Percentiles rank a stretch among this genome's conserved stretches.
phyloP scores from a whole-genome alignment of 2,329 filamentous ascomycete genomes.

The Pseudopithomyces chartarum region DNA sequence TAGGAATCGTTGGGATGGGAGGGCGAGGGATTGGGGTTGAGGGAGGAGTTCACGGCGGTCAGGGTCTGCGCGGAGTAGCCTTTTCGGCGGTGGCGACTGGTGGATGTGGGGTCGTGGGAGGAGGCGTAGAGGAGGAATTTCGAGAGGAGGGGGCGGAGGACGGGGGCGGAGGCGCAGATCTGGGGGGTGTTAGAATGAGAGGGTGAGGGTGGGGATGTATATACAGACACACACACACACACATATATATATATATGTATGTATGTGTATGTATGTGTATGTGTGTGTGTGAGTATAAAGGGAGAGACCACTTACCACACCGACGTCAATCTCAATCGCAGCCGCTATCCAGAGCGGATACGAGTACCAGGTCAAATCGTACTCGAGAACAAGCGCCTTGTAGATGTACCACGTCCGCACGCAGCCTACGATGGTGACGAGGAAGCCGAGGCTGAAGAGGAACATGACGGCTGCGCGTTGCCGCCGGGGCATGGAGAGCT shows the following conservation, averaged over 20 bases:
- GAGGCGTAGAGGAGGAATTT: constrained; percentile 33
- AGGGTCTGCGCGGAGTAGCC: neutral
- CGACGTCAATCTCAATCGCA: constrained; percentile 53
- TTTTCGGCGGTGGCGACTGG: neutral
- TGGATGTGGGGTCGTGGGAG: neutral
- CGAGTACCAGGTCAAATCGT: constrained; percentile 52
- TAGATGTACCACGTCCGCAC: constrained; percentile 53
- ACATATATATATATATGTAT: no score
- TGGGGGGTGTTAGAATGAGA: neutral
- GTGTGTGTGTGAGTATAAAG: neutral
- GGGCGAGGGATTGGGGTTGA: neutral
- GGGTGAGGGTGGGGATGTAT: no score
- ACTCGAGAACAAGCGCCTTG: constrained; percentile 46
- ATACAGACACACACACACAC: no score
- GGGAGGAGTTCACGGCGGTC: neutral
- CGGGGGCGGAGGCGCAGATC: constrained; percentile 39
- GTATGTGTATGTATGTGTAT: no score
- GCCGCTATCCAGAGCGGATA: constrained; percentile 55
- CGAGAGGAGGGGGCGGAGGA: constrained; percentile 33
- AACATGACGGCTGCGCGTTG: constrained; percentile 47
- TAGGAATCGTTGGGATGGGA: no score
- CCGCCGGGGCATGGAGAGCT: constrained; percentile 48
- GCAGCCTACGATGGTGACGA: constrained; percentile 50
- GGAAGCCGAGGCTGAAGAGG: constrained; percentile 48
- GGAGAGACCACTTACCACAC: constrained; percentile 43